Evolutionary conservation across 169 alveolate genomes (phyloP), one percentile per base, ranked within the genome.

Genomic region (Plasmodium yoelii): DNA sequence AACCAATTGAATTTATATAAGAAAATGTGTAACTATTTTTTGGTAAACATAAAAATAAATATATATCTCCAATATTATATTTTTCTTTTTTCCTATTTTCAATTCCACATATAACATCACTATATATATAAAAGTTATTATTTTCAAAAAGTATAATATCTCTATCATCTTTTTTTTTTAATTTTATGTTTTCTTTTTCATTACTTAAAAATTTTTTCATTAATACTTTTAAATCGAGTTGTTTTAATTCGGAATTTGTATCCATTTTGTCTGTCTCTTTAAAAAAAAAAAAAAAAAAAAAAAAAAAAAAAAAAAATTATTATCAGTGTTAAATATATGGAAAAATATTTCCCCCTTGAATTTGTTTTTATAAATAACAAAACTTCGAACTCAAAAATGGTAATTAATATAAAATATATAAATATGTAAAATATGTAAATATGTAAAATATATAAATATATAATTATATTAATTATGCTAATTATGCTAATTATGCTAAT

Each of bases 11-110:
- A 28, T 92, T 91, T 39, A 93, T 88, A 34, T 92, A 91, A 39
- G 93, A 87, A 74, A 89, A 93, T 4, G 95, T 93, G 74, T 93
- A 93, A 44, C 73, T 94, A 51, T 89, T 92, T 49, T 92, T 71
- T 7, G 87, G 87, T 47, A 73, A 46, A 28, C 87, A 86, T n/a
- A 86, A 18, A 44, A 72, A 86, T 70, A 86, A 57, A 72, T 73
- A 86, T 8, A 80, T 80, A 15, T 80, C 90, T 5, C 90, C 90
- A 15, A 80, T 15, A 26, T 64, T 80, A 69, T 80, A 80, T 15
- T 49, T 80, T 80, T 80, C 90, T n/a, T 80, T 80, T 24, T 80
- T 80, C 19, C 90, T 64, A 59, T 80, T 80, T 80, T 80, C 90
- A 65, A 80, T 80, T 65, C 90, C 90, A 80, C 90, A 80, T 39